Evolutionary conservation across 78 protist genomes (phyloP).

Genomic region (Tieghemostelium lacteum): DNA sequence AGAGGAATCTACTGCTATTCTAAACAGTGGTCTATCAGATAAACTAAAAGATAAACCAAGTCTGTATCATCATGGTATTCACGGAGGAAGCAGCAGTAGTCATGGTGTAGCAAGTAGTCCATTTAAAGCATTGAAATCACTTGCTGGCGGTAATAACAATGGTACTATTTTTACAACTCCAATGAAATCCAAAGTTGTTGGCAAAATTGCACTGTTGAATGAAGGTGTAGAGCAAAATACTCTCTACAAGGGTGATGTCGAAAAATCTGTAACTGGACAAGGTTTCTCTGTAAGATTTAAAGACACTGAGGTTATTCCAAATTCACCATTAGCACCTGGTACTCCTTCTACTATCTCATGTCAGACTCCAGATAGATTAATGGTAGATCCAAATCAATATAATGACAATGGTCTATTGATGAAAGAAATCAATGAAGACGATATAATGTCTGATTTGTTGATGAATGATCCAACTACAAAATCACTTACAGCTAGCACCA

Average conservation of each 20-base stretch:
- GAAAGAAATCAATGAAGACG: constrained; percentile 32
- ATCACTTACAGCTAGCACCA: background rate
- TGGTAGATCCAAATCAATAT: constrained; percentile 35
- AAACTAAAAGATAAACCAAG: constrained; percentile 12
- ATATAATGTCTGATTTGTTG: background rate
- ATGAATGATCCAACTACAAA: background rate
- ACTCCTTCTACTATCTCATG: constrained; percentile 18
- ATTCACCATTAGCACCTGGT: constrained; percentile 15
- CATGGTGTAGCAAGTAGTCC: background rate
- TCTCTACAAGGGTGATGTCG: constrained; percentile 47
- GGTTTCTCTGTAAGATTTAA: constrained; percentile 30
- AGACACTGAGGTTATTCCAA: constrained; percentile 31
- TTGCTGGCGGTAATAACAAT: too few relatives aligned
- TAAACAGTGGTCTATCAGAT: constrained; percentile 11
- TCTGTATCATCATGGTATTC: background rate
- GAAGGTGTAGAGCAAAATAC: constrained; percentile 16
- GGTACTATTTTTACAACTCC: constrained; percentile 7
- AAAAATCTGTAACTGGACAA: constrained; percentile 29
- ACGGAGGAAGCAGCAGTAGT: background rate
- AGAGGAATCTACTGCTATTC: constrained; percentile 10
- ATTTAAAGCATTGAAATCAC: background rate
- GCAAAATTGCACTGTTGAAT: constrained; percentile 42
- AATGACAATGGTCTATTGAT: constrained; percentile 30
- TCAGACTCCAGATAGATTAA: constrained; percentile 28
- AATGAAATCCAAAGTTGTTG: background rate